Base-by-base conservation (phyloP, 1,139 yeast species). In the Meyerozyma smithsonii region DNA sequence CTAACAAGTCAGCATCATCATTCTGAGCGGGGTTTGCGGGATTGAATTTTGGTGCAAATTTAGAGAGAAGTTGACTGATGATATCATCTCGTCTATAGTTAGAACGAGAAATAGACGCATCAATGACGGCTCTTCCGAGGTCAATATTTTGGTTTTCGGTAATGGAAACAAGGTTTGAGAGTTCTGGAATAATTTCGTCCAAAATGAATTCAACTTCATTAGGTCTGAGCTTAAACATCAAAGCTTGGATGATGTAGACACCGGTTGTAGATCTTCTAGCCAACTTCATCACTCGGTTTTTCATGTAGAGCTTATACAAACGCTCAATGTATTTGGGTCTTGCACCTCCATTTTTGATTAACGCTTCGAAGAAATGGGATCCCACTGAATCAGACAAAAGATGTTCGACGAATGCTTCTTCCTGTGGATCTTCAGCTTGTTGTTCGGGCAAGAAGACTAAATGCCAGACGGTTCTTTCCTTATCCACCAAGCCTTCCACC, bases 361-460 rank as follows among this genome's bases (percentile, higher is more conserved):
- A 74, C 15, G 82, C 74, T 60, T 90, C 90, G 33, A 90, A 68
- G 64, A 90, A 89, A 62, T 89, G 97, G 1, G 95, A 84, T 1
- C 97, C 98, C 12, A 89, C 88, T 1, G 95, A 72, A 55, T 90
- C 96, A 5, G 94, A 81, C 38, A 90, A 64, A 42, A 90, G 69
- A 55, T 85, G 85, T 56, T 89, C 96, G 32, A 89, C 83, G 58
- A 84, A 89, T 1, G 92, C 78, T 47, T 79, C 89, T 57, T 89
- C 96, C 42, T 80, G 76, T 0, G 78, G 49, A 42, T 83, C 81
- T 40, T 66, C 73, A 19, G 68, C 80, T 8, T 68, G 75, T 8
- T 62, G 61, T 26, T 67, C 70, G 40, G 58, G 51, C 42, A 64
- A 57, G 58, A 79, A 77, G 7, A 77, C 58, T 37, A 63, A 59